A percentile compares a stretch with the other conserved stretches of the same genome.
phyloP scores from a whole-genome alignment of 306 rosid genomes.

The Begonia loranthoides region DNA sequence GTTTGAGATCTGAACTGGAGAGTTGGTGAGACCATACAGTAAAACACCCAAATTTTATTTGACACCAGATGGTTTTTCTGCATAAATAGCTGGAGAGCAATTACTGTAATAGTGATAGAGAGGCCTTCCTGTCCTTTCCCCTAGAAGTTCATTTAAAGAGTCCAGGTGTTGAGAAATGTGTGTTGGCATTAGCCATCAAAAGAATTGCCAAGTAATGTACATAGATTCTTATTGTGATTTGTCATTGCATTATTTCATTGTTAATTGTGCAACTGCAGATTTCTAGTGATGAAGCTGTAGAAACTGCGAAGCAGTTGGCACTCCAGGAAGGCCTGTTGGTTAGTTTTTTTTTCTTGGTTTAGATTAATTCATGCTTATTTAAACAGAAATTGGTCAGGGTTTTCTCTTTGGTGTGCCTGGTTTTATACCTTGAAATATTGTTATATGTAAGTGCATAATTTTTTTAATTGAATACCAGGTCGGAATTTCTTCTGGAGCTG shows the following conservation, averaged over 20 bases:
- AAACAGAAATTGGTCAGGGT: neutral
- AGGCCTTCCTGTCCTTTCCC: too few relatives aligned
- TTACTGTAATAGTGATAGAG: too few relatives aligned
- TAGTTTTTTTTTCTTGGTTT: constrained; percentile 16
- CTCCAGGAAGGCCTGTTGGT: constrained; percentile 98
- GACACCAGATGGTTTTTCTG: too few relatives aligned
- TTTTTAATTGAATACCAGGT: constrained; percentile 41
- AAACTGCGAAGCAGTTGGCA: constrained; percentile 90
- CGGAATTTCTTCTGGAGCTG: constrained; percentile 98
- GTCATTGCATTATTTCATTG: constrained; percentile 5
- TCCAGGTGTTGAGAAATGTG: too few relatives aligned
- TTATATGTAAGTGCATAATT: neutral
- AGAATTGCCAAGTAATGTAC: too few relatives aligned
- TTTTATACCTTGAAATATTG: neutral
- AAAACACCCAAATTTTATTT: too few relatives aligned
- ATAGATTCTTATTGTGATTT: neutral
- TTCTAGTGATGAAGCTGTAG: constrained; percentile 83
- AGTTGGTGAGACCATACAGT: too few relatives aligned
- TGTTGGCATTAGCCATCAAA: too few relatives aligned
- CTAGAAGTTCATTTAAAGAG: too few relatives aligned
- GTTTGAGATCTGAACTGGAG: neutral
- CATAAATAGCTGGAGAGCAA: too few relatives aligned
- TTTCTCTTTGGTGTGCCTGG: neutral
- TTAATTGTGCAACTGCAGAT: constrained; percentile 39
- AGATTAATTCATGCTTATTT: neutral